Evolutionary conservation across 176 grass and related monocot species (phyloP).

Genomic region (Canna indica): DNA sequence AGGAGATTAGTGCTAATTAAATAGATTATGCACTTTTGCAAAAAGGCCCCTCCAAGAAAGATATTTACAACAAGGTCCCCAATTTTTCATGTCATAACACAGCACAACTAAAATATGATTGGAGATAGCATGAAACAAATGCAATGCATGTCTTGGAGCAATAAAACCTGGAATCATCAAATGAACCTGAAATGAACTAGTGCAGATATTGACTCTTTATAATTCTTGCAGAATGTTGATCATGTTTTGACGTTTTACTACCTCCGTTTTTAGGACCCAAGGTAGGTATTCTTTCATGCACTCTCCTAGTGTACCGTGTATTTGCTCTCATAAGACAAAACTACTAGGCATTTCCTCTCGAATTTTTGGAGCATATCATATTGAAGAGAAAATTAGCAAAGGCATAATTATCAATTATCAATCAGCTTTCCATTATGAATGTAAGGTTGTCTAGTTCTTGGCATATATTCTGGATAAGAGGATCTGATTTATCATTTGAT

Average conservation of each 20-base stretch:
- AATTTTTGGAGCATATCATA: background rate
- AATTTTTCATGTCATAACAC: too few relatives aligned
- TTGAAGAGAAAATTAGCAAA: background rate
- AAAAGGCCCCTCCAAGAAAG: too few relatives aligned
- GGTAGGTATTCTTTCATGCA: background rate
- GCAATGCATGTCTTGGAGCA: background rate
- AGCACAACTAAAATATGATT: background rate
- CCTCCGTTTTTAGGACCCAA: background rate
- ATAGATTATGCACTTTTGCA: too few relatives aligned
- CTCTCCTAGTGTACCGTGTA: background rate
- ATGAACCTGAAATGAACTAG: background rate
- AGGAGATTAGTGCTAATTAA: too few relatives aligned
- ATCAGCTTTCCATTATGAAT: slow-evolving; percentile 42
- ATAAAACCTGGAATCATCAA: background rate
- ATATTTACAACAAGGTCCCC: too few relatives aligned
- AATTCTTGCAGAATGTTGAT: background rate
- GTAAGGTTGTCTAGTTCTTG: slow-evolving; percentile 48
- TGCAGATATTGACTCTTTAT: background rate
- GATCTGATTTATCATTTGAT: slow-evolving; percentile 49
- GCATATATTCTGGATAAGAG: slow-evolving; percentile 42
- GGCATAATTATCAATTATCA: background rate
- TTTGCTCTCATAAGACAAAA: background rate
- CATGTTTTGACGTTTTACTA: background rate
- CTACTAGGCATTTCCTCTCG: background rate
- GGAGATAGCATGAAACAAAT: background rate